Evolutionary conservation across 2,329 filamentous ascomycete genomes (phyloP).

Genomic region (Neonectria punicea): DNA sequence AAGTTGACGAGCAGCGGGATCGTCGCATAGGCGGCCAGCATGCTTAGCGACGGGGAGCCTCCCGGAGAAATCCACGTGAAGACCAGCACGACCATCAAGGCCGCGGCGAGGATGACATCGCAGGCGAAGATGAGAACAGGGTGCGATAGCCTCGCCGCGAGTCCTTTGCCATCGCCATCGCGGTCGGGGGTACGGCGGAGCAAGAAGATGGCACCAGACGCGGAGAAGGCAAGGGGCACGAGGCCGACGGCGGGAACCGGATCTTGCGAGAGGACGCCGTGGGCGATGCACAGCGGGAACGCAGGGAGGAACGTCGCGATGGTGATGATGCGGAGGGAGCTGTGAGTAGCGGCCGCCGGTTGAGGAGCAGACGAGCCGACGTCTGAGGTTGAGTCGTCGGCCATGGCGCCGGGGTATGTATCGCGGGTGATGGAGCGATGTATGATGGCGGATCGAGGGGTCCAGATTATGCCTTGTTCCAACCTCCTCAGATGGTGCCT

Average conservation of each 20-base stretch:
- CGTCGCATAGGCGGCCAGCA: constrained; percentile 56
- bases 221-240: constrained; percentile 52
- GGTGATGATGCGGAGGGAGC: constrained; percentile 48
- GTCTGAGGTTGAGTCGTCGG: constrained; percentile 28
- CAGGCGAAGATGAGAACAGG: constrained; percentile 52
- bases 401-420: constrained; percentile 20
- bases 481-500: constrained; percentile 17
- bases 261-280: constrained; percentile 49
- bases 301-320: constrained; percentile 52
- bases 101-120: constrained; percentile 50
- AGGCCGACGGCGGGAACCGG: constrained; percentile 53
- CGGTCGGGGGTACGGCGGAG: constrained; percentile 27
- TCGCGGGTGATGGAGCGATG: background rate
- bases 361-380: constrained; percentile 25
- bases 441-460: constrained; percentile 6
- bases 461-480: constrained; percentile 14
- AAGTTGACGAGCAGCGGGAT: constrained; percentile 55
- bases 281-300: constrained; percentile 52
- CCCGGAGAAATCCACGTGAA: constrained; percentile 52
- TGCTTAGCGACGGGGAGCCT: constrained; percentile 46
- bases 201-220: constrained; percentile 39
- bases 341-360: constrained; percentile 30
- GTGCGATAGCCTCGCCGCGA: constrained; percentile 22
- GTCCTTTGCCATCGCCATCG: constrained; percentile 5
- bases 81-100: constrained; percentile 52